Percentiles rank a stretch among this genome's conserved stretches.
These are phyloP conservation scores for Nakazawaea sp. DNA, from an alignment of 805 yeast genomes.

Conservation along the genomic window DNA sequence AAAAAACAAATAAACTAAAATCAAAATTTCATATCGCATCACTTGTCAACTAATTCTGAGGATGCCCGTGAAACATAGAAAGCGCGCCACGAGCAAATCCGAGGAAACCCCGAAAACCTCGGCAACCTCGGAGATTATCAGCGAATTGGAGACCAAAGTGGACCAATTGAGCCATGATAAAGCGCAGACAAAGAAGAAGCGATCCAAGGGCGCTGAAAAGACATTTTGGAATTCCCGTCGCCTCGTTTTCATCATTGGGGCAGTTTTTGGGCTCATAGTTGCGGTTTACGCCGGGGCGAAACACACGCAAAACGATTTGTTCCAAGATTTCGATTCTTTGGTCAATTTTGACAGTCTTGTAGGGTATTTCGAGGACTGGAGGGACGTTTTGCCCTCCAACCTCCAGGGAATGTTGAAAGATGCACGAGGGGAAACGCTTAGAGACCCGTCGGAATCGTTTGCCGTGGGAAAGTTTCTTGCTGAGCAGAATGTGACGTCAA, in stretches of 20 bases:
- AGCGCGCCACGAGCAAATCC: too few relatives aligned
- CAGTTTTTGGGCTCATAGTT: constrained; percentile 57
- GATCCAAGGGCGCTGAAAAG: constrained; percentile 9
- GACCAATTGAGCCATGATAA: background rate
- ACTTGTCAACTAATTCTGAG: too few relatives aligned
- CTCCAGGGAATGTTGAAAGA: constrained; percentile 55
- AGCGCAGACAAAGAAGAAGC: background rate
- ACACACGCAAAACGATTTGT: constrained; percentile 31
- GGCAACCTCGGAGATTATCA: too few relatives aligned
- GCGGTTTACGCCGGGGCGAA: constrained; percentile 57
- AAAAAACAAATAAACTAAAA: too few relatives aligned
- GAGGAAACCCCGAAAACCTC: background rate
- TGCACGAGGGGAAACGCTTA: constrained; percentile 33
- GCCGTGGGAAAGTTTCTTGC: constrained; percentile 73
- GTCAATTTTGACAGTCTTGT: constrained; percentile 50
- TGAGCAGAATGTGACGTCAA: constrained; percentile 44
- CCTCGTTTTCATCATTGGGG: constrained; percentile 61
- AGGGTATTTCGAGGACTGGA: constrained; percentile 65
- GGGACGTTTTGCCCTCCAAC: constrained; percentile 61
- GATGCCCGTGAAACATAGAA: too few relatives aligned
- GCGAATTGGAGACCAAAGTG: background rate
- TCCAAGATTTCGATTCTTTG: constrained; percentile 43
- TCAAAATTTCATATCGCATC: too few relatives aligned
- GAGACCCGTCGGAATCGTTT: constrained; percentile 72
- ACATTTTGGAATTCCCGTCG: constrained; percentile 44